Evolutionary conservation across 2,329 filamentous ascomycete genomes (phyloP), one percentile per base, ranked within the genome.

Genomic region (Thermomyces lanuginosus): DNA sequence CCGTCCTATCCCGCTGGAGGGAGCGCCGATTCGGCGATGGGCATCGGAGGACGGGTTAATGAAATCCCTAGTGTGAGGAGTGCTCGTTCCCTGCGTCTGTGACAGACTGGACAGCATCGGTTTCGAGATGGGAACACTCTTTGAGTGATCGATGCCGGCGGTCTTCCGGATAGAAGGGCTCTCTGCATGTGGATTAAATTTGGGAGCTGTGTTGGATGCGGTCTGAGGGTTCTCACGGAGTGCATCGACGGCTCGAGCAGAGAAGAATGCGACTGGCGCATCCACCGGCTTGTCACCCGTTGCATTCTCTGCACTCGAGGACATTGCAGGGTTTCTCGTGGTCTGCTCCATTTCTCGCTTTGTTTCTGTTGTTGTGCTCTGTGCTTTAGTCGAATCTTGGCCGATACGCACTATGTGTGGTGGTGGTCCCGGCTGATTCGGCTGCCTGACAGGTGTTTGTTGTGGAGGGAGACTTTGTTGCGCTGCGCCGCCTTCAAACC

Each of bases 81-180:
- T 40, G 35, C 22, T 10, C 21, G 21, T 14, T n/a, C n/a, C n/a
- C n/a, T n/a, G n/a, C n/a, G 31, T 27, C 30, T 34, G 47, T 3
- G 49, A 49, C 15, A 38, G 36, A 6, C 36, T 26, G 4, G 42
- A 26, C 5, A 52, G 32, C 46, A 51, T 53, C 5, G 48, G 48
- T 35, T 64, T 67, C 3, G 64, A 66, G 2, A 92, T 56, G 0
- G 83, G 81, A 27, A 76, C 74, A 4, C 78, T 84, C 27, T 70
- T 75, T 12, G 58, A 72, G 44, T 91, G 81, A 43, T 93, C 82
- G 20, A 93, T 67, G 2, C 84, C 84, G 0, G 78, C 77, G 0
- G 86, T 93, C 46, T 86, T 84, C 34, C 81, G 71, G 44, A 92
- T 83, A 1, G 83, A 89, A 0, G 84, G 83, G 34, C 75, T 81